Evolutionary conservation across 495 filamentous ascomycete genomes (phyloP), one percentile per base, ranked within the genome.

Genomic region (Oidiodendron maius): DNA sequence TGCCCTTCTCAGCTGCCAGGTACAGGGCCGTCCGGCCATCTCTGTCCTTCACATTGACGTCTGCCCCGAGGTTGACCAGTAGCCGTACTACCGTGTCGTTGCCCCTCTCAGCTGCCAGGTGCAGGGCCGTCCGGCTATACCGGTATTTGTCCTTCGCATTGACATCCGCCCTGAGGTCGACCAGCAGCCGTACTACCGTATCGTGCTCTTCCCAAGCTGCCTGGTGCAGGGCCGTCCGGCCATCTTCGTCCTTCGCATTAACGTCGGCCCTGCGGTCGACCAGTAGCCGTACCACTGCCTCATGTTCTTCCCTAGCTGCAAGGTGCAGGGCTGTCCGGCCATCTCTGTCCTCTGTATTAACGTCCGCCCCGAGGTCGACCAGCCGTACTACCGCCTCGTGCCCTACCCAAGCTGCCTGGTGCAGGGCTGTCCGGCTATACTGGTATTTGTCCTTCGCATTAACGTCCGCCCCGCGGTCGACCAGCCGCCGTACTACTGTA

Each of bases 201-300:
- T 35, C 17, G 3, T 51, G 48, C 25, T 46, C 51, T 5, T n/a
- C 17, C 6, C 18, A 21, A 12, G 51, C 51, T 15, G 51, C 51
- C 40, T 37, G 37, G n/a, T 30, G 20, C n/a, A 54, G 25, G 1
- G 51, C 51, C 6, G 36, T 36, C 41, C 22, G 11, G 23, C 41
- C 41, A 24, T 50, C 45, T 5, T 45, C 26, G 25, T 48, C 38
- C 17, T 51, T 44, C 3, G 51, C 24, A 20, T 54, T 50, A 20
- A 54, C 38, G 38, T n/a, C n/a, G n/a, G n/a, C n/a, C n/a, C n/a
- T n/a, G n/a, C n/a, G n/a, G n/a, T n/a, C n/a, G n/a, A n/a, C n/a
- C n/a, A n/a, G n/a, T n/a, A n/a, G n/a, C n/a, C n/a, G n/a, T n/a
- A n/a, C n/a, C n/a, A n/a, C n/a, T n/a, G n/a, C n/a, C n/a, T n/a